These are phyloP conservation scores for Podospora pseudocomata DNA, from an alignment of 495 filamentous ascomycete species.

Conservation along the genomic window DNA sequence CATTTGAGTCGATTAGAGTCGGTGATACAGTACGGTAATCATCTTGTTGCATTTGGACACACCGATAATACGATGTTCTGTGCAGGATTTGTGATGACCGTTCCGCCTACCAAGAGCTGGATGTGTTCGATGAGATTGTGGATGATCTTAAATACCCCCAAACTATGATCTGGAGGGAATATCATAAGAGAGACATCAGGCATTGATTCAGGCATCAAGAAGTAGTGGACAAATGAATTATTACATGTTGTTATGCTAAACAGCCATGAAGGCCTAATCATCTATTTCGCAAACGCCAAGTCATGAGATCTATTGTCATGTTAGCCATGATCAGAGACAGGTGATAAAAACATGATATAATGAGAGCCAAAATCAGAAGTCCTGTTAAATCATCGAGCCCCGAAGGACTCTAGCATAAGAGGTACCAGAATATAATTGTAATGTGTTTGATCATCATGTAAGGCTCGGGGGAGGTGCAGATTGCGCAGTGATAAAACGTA, in stretches of 20 bases:
- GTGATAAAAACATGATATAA: slow-evolving; percentile 3
- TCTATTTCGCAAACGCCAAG: neutral
- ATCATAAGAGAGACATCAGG: too few relatives aligned
- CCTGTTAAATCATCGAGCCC: slow-evolving; percentile 55
- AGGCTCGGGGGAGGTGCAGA: slow-evolving; percentile 12
- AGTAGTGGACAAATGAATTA: too few relatives aligned
- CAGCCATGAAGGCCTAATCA: neutral
- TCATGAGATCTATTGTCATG: slow-evolving; percentile 1
- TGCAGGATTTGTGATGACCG: neutral
- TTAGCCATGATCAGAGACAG: slow-evolving; percentile 18
- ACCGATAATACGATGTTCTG: neutral
- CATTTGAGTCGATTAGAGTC: neutral
- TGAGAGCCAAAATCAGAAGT: slow-evolving; percentile 51
- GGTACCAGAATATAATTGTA: slow-evolving; percentile 57
- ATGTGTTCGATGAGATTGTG: too few relatives aligned
- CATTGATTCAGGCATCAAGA: too few relatives aligned
- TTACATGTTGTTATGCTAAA: too few relatives aligned
- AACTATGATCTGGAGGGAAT: too few relatives aligned
- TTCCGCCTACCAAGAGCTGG: neutral
- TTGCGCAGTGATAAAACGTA: slow-evolving; percentile 15
- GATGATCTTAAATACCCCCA: too few relatives aligned
- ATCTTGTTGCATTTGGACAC: neutral
- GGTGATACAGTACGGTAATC: neutral
- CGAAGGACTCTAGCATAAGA: slow-evolving; percentile 57
- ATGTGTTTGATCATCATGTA: slow-evolving; percentile 47